A percentile compares a stretch with the other conserved stretches of the same genome.
Evolutionary conservation across 345 rosid genomes (phyloP).

Genomic region (Camelina neglecta): DNA sequence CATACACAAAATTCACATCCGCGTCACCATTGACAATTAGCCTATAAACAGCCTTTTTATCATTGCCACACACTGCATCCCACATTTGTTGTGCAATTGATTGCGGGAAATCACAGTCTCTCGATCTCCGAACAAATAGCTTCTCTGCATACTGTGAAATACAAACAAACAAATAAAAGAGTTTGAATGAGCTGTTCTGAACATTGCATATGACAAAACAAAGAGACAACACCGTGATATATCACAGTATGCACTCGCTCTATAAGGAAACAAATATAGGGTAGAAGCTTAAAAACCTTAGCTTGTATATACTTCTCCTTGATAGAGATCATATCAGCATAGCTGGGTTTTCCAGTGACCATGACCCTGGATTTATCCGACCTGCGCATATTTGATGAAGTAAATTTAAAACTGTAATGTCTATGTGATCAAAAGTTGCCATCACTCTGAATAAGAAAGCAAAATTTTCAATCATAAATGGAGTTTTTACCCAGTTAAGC

Average conservation of each 20-base stretch:
- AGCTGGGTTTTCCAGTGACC: constrained; percentile 70
- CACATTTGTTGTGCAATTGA: constrained; percentile 71
- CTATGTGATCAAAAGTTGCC: constrained; percentile 1
- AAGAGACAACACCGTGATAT: constrained; percentile 2
- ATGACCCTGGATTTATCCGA: constrained; percentile 65
- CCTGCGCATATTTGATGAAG: constrained; percentile 56
- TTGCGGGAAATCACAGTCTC: constrained; percentile 58
- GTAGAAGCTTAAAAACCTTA: constrained; percentile 62
- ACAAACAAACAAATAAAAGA: neutral
- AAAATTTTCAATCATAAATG: constrained; percentile 14
- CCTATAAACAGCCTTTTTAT: constrained; percentile 88
- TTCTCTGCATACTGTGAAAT: constrained; percentile 86
- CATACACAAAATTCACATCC: constrained; percentile 70
- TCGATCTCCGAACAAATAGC: constrained; percentile 78
- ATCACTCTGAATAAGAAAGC: constrained; percentile 22
- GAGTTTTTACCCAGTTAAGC: constrained; percentile 58
- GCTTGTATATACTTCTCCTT: constrained; percentile 99
- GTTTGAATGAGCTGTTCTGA: neutral
- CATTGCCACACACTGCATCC: constrained; percentile 90
- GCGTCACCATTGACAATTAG: constrained; percentile 76
- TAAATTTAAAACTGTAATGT: neutral
- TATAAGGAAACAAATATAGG: constrained; percentile 29
- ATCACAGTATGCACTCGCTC: neutral
- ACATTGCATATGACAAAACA: constrained; percentile 13
- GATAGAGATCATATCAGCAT: constrained; percentile 71